These are phyloP conservation scores for Xylaria grammica DNA, from an alignment of 495 filamentous ascomycete species.

Conservation along the genomic window DNA sequence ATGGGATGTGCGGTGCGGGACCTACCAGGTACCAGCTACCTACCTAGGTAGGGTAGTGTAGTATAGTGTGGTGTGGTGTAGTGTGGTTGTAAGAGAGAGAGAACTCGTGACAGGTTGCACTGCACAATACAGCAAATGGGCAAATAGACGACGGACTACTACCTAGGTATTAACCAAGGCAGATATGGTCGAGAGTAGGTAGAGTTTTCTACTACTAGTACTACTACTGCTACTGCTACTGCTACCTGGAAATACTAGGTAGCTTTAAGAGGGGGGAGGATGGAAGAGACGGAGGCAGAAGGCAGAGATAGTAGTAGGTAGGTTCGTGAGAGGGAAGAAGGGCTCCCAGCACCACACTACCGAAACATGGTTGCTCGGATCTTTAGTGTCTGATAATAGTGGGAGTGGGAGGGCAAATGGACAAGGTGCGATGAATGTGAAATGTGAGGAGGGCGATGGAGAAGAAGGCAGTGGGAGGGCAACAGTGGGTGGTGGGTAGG, in stretches of 20 bases:
- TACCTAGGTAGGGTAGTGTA: too few relatives aligned
- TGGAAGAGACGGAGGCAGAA: too few relatives aligned
- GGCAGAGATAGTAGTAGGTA: too few relatives aligned
- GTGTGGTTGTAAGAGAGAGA: neutral
- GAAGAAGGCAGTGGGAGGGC: neutral
- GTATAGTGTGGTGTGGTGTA: too few relatives aligned
- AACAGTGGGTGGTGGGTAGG: too few relatives aligned
- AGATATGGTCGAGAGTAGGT: neutral
- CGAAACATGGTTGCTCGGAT: constrained; percentile 7
- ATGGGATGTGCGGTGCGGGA: neutral
- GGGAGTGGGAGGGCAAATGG: neutral
- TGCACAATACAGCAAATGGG: constrained; percentile 7
- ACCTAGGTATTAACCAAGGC: too few relatives aligned
- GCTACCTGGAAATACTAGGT: too few relatives aligned
- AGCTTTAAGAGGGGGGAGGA: too few relatives aligned
- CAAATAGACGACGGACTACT: neutral
- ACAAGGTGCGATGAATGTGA: neutral
- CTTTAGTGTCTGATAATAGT: constrained; percentile 9
- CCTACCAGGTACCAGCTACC: neutral
- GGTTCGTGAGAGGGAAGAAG: neutral
- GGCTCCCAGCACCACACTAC: constrained; percentile 6
- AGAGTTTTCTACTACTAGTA: neutral
- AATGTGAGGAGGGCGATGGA: neutral
- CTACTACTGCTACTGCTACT: too few relatives aligned
- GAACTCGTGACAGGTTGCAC: constrained; percentile 13